Evolutionary conservation across 805 yeast species (phyloP), one percentile per base, ranked within the genome.

Genomic region (Candida andamanensis): DNA sequence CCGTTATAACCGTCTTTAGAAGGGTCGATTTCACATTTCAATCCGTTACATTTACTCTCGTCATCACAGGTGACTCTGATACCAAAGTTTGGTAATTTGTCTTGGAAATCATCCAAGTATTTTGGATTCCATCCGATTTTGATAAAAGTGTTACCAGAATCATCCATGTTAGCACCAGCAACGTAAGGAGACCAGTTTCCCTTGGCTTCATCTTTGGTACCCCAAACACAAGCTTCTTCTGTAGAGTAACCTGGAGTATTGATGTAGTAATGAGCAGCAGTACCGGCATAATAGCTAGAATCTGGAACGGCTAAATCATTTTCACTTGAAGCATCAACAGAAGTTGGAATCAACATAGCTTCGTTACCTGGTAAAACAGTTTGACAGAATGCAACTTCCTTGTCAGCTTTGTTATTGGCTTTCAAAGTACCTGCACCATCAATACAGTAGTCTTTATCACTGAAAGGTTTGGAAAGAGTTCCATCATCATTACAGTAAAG

Each of bases 111-210:
- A 42, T 81, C 90, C 46, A 83, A 56, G 57, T 85, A 84, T 35
- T 81, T 72, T 11, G 96, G 95, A 58, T 86, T 86, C 95, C 95
- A 85, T 28, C 90, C 95, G 53, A 86, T 74, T 60, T 85, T 87
- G 43, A 84, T 85, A 54, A 45, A 86, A 3, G 95, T 86, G 54
- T 74, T 73, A 19, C 85, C 80, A 37, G 50, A 59, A 40, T 56
- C 58, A 54, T 85, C 95, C 68, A 75, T 75, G 65, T 86, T 86
- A 39, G 89, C 85, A 42, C 96, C 96, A 11, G 92, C 94, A 42
- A 87, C 95, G 47, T 85, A 86, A 17, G 95, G 95, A 11, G 95
- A 62, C 95, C 95, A 87, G 71, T 86, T 86, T 37, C 96, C 96
- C 43, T 67, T 65, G 12, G 92, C 80, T 38, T 81, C 63, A 29